Evolutionary conservation across 208 protist genomes (phyloP).

Genomic region (Leishmania tarentolae): DNA sequence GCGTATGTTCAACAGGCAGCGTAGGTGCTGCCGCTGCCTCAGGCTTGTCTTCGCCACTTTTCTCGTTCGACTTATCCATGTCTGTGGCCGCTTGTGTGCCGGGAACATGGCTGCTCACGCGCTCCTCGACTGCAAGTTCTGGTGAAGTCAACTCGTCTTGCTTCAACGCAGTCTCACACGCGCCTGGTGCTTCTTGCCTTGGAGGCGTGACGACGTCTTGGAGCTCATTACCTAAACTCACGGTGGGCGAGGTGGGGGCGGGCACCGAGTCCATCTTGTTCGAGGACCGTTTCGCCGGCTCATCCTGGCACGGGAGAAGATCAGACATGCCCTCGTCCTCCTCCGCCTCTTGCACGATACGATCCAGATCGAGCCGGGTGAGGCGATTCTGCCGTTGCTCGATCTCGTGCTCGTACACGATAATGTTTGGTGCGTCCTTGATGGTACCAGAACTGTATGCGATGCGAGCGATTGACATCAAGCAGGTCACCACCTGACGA

Average conservation of each 20-base stretch:
- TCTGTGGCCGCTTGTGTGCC: not conserved
- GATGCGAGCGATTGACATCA: conserved; percentile 69
- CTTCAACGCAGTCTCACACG: not conserved
- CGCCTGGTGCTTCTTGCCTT: not conserved
- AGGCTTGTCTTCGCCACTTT: not conserved
- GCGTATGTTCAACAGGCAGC: not conserved
- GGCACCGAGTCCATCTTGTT: not conserved
- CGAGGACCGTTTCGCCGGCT: not conserved
- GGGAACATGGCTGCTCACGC: too few species aligned
- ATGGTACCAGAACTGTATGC: conserved; percentile 52
- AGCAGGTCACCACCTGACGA: conserved; percentile 75
- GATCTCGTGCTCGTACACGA: conserved; percentile 71
- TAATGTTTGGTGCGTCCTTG: conserved; percentile 39
- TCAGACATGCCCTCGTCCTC: not conserved
- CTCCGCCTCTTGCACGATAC: conserved; percentile 39
- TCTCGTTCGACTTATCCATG: not conserved
- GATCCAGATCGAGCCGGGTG: conserved; percentile 39
- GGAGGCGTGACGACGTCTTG: not conserved
- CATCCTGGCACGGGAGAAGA: not conserved
- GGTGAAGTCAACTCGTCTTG: too few species aligned
- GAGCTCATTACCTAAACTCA: not conserved
- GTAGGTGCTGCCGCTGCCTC: not conserved
- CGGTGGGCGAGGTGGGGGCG: not conserved
- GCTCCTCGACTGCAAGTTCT: not conserved
- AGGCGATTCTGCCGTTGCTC: conserved; percentile 38